Evolutionary conservation across 2,329 filamentous ascomycete genomes (phyloP).

Genomic region (Penicillium sp.): DNA sequence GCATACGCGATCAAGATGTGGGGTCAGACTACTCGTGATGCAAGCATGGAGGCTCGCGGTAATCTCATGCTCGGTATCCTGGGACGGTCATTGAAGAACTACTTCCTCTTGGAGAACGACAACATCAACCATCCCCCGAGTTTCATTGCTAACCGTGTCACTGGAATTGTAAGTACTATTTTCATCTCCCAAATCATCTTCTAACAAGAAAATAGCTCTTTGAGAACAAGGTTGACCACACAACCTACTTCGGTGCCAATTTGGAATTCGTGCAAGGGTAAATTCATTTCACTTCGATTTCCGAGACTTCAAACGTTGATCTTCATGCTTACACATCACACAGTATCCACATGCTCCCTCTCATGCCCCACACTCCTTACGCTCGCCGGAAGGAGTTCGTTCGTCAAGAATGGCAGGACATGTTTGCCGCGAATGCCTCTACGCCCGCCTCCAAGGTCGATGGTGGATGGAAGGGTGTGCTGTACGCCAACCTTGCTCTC

Average conservation of each 20-base stretch:
- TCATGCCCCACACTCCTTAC: constrained; percentile 68
- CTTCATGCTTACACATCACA: constrained; percentile 36
- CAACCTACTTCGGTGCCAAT: constrained; percentile 79
- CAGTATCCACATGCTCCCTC: constrained; percentile 82
- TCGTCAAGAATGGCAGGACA: constrained; percentile 76
- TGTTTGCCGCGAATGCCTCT: constrained; percentile 69
- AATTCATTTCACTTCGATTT: constrained; percentile 12
- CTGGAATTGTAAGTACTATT: constrained; percentile 53
- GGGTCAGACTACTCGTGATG: constrained; percentile 76
- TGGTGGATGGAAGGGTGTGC: constrained; percentile 82
- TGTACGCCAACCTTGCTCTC: constrained; percentile 80
- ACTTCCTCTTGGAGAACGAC: constrained; percentile 75
- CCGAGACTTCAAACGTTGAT: neutral
- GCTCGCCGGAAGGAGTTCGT: constrained; percentile 71
- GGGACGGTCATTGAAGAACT: constrained; percentile 69
- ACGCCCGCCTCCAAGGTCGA: constrained; percentile 57
- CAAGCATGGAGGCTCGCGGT: constrained; percentile 75
- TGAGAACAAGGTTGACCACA: constrained; percentile 93
- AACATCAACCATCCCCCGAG: constrained; percentile 72
- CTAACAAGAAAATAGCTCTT: constrained; percentile 58
- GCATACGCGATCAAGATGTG: constrained; percentile 92
- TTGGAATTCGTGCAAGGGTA: constrained; percentile 69
- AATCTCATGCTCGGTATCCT: constrained; percentile 84
- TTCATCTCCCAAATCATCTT: neutral
- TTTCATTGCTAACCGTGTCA: constrained; percentile 78